phyloP scores from a whole-genome alignment of 2,329 filamentous ascomycete species.

The Phoma sp. region DNA sequence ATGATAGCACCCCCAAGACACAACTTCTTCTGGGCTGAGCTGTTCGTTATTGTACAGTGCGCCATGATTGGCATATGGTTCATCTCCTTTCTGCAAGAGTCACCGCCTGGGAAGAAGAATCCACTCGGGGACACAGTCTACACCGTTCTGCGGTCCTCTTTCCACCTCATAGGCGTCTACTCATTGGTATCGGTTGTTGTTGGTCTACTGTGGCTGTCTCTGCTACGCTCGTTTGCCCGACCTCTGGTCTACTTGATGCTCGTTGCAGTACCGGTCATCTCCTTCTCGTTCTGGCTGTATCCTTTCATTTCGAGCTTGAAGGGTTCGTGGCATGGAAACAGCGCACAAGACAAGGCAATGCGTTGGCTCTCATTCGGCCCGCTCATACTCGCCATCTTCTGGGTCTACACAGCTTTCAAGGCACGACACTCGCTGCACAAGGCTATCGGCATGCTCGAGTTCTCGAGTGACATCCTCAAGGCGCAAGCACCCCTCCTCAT shows the following conservation, averaged over 20 bases:
- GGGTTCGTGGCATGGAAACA: constrained; percentile 73
- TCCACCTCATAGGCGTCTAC: constrained; percentile 87
- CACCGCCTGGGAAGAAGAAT: constrained; percentile 69
- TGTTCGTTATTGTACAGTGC: constrained; percentile 85
- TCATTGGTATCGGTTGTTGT: constrained; percentile 89
- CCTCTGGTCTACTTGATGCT: constrained; percentile 82
- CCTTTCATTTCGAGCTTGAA: constrained; percentile 89
- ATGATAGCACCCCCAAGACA: constrained; percentile 59
- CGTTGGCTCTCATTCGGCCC: constrained; percentile 84
- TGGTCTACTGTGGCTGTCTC: constrained; percentile 86
- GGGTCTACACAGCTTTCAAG: constrained; percentile 83
- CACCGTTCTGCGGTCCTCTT: constrained; percentile 82
- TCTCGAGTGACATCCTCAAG: constrained; percentile 84
- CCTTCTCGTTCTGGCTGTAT: constrained; percentile 90
- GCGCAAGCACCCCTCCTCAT: constrained; percentile 83
- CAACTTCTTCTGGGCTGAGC: constrained; percentile 89
- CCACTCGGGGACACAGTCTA: constrained; percentile 94
- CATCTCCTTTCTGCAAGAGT: constrained; percentile 88
- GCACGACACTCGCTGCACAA: constrained; percentile 81
- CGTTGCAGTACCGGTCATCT: constrained; percentile 81
- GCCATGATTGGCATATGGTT: constrained; percentile 87
- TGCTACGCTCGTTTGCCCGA: constrained; percentile 85
- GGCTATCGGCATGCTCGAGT: constrained; percentile 88
- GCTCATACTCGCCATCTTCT: constrained; percentile 73
- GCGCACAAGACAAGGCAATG: constrained; percentile 88